Evolutionary conservation across 208 protist species (phyloP).

Genomic region (Trypanosoma mega): DNA sequence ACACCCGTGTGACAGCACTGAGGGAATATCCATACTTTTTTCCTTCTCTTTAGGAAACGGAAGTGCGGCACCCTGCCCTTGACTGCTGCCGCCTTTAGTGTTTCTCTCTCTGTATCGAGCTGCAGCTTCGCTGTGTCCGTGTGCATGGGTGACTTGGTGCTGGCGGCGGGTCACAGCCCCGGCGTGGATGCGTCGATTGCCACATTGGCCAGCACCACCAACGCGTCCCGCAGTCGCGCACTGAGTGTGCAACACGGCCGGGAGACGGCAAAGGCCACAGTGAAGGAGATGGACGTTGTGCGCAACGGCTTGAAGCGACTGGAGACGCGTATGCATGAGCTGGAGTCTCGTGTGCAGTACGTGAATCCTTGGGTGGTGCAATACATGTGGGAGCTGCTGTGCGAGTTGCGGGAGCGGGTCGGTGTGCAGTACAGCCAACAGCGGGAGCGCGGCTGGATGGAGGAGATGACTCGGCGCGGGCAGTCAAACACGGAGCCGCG

Average conservation of each 20-base stretch:
- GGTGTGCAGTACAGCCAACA: conserved; percentile 8
- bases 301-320: conserved; percentile 21
- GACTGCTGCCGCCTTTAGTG: background rate
- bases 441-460: conserved; percentile 10
- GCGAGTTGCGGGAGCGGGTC: conserved; percentile 21
- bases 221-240: conserved; percentile 15
- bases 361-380: conserved; percentile 37
- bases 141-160: background rate
- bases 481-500: conserved; percentile 9
- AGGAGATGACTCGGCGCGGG: background rate
- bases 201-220: conserved; percentile 6
- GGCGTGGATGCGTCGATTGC: background rate
- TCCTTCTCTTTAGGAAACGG: too few relatives aligned
- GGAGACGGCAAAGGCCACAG: conserved; percentile 23
- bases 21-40: too few relatives aligned
- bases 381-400: conserved; percentile 34
- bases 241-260: conserved; percentile 16
- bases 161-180: background rate
- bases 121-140: background rate
- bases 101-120: background rate
- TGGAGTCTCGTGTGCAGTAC: conserved; percentile 33
- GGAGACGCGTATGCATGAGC: conserved; percentile 32
- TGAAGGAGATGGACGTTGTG: conserved; percentile 29
- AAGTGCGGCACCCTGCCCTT: too few relatives aligned
- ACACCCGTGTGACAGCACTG: too few relatives aligned